Percentiles rank a stretch among this genome's conserved stretches.
Evolutionary conservation across 371 early-diverging fungal genomes (phyloP).

Genomic region (Mucor circinelloides): DNA sequence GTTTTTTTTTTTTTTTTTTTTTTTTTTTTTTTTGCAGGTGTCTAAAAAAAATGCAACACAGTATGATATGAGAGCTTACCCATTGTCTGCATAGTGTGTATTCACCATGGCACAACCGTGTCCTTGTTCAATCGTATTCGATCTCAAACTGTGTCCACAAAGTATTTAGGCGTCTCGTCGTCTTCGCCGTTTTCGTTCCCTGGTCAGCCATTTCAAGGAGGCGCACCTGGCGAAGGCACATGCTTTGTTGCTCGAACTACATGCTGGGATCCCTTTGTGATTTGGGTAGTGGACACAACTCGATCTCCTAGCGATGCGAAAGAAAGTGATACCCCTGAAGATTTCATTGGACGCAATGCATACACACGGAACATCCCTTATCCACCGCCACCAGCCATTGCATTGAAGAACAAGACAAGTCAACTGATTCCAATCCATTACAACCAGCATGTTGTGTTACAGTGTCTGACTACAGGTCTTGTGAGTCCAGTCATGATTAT

Average conservation of each 20-base stretch:
- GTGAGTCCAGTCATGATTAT: constrained; percentile 84
- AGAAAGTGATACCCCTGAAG: constrained; percentile 26
- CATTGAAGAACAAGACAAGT: constrained; percentile 66
- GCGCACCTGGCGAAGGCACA: constrained; percentile 23
- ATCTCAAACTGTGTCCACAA: constrained; percentile 90
- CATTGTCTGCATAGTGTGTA: constrained; percentile 56
- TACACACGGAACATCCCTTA: constrained; percentile 43
- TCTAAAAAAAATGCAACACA: not conserved
- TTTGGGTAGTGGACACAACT: constrained; percentile 81
- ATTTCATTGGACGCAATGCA: constrained; percentile 28
- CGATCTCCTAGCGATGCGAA: constrained; percentile 33
- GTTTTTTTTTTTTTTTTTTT: too few species aligned
- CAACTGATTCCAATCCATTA: constrained; percentile 84
- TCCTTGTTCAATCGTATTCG: constrained; percentile 85
- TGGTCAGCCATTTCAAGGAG: constrained; percentile 14
- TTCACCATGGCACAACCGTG: constrained; percentile 81
- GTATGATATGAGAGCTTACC: not conserved
- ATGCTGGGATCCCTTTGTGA: constrained; percentile 87
- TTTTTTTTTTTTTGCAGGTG: not conserved
- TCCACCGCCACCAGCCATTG: constrained; percentile 72
- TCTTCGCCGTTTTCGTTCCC: constrained; percentile 34
- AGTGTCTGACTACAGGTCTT: constrained; percentile 82
- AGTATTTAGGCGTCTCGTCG: constrained; percentile 73
- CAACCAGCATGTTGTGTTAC: constrained; percentile 83
- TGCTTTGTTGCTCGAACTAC: constrained; percentile 81